phyloP scores from a whole-genome alignment of 129 eudicot genomes.

The Erigeron canadensis region DNA sequence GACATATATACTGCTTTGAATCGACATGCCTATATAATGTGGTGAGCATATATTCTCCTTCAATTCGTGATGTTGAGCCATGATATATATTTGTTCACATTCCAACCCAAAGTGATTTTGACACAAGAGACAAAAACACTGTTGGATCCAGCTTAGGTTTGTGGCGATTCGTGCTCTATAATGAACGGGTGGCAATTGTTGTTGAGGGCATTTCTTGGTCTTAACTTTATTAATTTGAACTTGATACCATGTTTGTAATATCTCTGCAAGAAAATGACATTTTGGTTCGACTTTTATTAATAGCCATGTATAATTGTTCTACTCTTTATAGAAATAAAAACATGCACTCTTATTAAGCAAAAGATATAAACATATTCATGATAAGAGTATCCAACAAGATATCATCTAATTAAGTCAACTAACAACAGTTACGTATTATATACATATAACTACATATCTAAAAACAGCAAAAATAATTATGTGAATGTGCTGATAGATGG shows the following conservation, averaged over 20 bases:
- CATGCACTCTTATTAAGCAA: too few relatives aligned
- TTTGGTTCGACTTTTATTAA: too few relatives aligned
- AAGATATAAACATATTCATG: too few relatives aligned
- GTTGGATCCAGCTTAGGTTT: conserved; percentile 26
- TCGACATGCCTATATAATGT: conserved; percentile 11
- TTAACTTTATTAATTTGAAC: conserved; percentile 12
- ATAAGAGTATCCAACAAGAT: too few relatives aligned
- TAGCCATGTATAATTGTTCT: too few relatives aligned
- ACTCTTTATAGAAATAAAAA: too few relatives aligned
- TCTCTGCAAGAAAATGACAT: too few relatives aligned
- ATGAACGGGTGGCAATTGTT: conserved; percentile 6
- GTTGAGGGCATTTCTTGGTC: background rate
- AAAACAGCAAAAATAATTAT: too few relatives aligned
- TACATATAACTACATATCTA: too few relatives aligned
- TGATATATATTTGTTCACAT: conserved; percentile 19
- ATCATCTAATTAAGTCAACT: too few relatives aligned
- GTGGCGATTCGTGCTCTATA: conserved; percentile 27
- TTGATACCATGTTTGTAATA: conserved; percentile 14
- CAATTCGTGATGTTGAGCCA: conserved; percentile 21
- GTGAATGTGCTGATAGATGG: too few relatives aligned
- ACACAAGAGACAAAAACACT: conserved; percentile 1
- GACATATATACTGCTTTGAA: conserved; percentile 5
- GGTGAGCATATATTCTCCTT: conserved; percentile 20
- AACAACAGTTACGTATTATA: too few relatives aligned
- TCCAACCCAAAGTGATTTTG: conserved; percentile 9